phyloP scores from a whole-genome alignment of 2,329 filamentous ascomycete species.

The Xylariaceae sp. region DNA sequence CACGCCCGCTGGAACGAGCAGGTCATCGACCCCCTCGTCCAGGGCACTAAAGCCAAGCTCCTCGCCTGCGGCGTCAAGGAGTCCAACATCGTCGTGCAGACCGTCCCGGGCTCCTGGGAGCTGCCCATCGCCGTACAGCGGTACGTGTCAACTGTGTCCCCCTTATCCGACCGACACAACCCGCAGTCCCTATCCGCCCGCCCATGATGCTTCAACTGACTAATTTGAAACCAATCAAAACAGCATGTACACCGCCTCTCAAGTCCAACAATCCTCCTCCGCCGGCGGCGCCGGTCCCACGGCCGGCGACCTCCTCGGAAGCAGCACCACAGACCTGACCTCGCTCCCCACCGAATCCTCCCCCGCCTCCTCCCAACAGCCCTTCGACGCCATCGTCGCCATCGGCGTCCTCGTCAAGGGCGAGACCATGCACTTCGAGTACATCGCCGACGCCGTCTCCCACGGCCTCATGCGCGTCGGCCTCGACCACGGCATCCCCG shows the following conservation, averaged over 20 bases:
- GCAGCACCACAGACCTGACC: constrained; percentile 63
- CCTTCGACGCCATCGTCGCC: constrained; percentile 92
- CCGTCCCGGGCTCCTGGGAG: constrained; percentile 92
- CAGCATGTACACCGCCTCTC: constrained; percentile 82
- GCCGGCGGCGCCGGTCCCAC: constrained; percentile 57
- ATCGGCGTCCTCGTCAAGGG: constrained; percentile 97
- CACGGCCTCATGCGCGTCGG: constrained; percentile 94
- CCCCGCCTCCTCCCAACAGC: constrained; percentile 36
- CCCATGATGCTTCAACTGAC: background rate
- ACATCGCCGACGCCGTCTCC: constrained; percentile 87
- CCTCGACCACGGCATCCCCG: constrained; percentile 80
- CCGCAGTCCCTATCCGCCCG: constrained; percentile 5
- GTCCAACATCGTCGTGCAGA: constrained; percentile 83
- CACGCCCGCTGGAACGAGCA: constrained; percentile 92
- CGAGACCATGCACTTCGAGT: constrained; percentile 99
- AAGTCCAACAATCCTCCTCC: constrained; percentile 70
- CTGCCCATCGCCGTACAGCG: constrained; percentile 85
- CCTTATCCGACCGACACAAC: background rate
- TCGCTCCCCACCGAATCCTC: constrained; percentile 37
- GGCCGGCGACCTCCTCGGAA: constrained; percentile 72
- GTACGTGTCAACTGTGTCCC: no score
- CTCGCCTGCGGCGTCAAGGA: constrained; percentile 75
- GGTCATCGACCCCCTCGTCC: constrained; percentile 82
- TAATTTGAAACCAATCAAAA: background rate
- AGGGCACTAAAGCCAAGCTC: constrained; percentile 75